phyloP scores from a whole-genome alignment of 2,329 filamentous ascomycete species.

The Sarocladiaceae sp. region DNA sequence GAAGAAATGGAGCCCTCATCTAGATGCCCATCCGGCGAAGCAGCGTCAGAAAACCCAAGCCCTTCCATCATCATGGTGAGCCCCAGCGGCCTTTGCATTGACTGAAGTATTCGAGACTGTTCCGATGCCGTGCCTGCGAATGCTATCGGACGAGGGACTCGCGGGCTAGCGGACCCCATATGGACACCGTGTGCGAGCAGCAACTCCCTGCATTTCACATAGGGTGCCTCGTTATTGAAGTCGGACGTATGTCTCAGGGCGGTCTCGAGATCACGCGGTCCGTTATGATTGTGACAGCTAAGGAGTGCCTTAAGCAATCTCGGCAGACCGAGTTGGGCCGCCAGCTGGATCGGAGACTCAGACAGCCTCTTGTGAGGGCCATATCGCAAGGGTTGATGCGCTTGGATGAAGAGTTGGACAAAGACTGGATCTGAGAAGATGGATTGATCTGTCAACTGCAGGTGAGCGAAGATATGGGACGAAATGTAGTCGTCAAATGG shows the following conservation, averaged over 20 bases:
- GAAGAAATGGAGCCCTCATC: background rate
- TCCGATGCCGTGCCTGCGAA: background rate
- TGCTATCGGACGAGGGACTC: background rate
- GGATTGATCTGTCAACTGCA: background rate
- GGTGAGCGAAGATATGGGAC: background rate
- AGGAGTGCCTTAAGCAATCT: background rate
- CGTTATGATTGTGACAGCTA: background rate
- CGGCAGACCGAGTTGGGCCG: background rate
- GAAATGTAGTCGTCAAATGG: background rate
- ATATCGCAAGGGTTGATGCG: background rate
- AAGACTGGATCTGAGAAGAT: background rate
- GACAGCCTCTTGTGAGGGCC: background rate
- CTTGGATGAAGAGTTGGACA: background rate
- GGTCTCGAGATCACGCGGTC: background rate
- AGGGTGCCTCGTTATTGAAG: background rate
- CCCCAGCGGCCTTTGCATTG: background rate
- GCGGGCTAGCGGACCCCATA: background rate
- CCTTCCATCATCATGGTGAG: background rate
- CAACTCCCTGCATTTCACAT: background rate
- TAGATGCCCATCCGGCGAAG: background rate
- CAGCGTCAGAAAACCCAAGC: background rate
- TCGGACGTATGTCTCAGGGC: background rate
- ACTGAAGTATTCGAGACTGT: background rate
- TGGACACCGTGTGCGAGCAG: background rate
- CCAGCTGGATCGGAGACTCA: background rate